Evolutionary conservation across 2,329 filamentous ascomycete genomes (phyloP), one percentile per base, ranked within the genome.

Genomic region (Pyrenophora graminea): DNA sequence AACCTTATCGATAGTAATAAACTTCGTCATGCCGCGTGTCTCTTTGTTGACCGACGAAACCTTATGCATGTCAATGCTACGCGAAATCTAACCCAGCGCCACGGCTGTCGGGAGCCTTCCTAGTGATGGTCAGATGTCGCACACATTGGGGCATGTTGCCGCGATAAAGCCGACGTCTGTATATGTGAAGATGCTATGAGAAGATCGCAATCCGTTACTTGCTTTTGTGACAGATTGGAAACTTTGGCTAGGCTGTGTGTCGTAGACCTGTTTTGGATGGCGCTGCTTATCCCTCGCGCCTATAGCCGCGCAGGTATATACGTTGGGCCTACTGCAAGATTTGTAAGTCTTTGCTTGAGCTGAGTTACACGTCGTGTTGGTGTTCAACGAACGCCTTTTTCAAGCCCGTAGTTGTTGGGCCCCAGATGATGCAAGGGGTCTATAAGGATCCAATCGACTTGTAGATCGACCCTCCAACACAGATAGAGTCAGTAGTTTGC

Each of bases 11-110:
- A 49, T 52, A 42, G 32, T 17, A 34, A 31, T n/a, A 30, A 39
- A 41, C 33, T 45, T 47, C 49, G 40, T 44, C 40, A 47, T 52
- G 46, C 38, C 48, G 44, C 49, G 45, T 53, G 39, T 46, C 39
- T 30, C 13, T 38, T 27, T 30, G 6, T 48, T 39, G 19, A 46
- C 41, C 46, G 48, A 49, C 48, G 34, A 32, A 45, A 46, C 23
- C 38, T 25, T 30, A 30, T 50, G 34, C 33, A 30, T 6, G 23
- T 50, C 23, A 39, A 32, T 27, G 25, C 31, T 27, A 45, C 36
- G 44, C 53, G 51, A 48, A 48, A 39, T 32, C 32, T 17, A 12
- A 30, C 41, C 43, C 44, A 48, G 34, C 27, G 40, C 51, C 38
- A 46, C 47, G 39, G 51, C 47, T 30, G 37, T 42, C 40, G 44